These are phyloP conservation scores for Penicillium salamii DNA, from an alignment of 495 filamentous ascomycete genomes.

Conservation along the genomic window DNA sequence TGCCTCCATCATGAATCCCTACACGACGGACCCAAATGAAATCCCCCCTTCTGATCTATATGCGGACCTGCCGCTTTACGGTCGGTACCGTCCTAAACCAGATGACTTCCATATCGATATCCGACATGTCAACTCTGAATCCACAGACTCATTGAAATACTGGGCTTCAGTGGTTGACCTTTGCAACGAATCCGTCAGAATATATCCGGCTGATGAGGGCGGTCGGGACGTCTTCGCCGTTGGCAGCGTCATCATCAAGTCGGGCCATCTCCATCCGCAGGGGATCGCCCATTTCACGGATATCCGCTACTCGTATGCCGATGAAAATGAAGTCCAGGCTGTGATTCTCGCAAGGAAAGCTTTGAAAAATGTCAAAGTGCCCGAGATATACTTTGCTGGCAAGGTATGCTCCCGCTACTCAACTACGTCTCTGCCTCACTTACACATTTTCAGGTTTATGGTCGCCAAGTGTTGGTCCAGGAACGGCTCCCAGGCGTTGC, in stretches of 20 bases:
- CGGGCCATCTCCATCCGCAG: slow-evolving; percentile 33
- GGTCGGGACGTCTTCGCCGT: slow-evolving; percentile 45
- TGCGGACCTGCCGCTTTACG: slow-evolving; percentile 35
- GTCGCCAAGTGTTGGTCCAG: slow-evolving; percentile 38
- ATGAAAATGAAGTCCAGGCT: slow-evolving; percentile 41
- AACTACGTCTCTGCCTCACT: slow-evolving; percentile 14
- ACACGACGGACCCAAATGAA: slow-evolving; percentile 30
- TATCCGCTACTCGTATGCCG: slow-evolving; percentile 37
- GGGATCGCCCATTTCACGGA: slow-evolving; percentile 3
- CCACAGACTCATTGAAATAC: slow-evolving; percentile 31
- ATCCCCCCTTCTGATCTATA: slow-evolving; percentile 34
- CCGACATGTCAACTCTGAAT: slow-evolving; percentile 30
- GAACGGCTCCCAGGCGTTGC: slow-evolving; percentile 42
- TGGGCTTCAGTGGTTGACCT: slow-evolving; percentile 34
- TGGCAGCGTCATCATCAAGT: slow-evolving; percentile 47
- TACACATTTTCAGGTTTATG: slow-evolving; percentile 42
- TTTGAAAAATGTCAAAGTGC: slow-evolving; percentile 33
- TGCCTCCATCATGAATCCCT: too few species aligned
- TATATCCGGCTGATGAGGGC: slow-evolving; percentile 34
- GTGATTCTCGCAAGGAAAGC: slow-evolving; percentile 28
- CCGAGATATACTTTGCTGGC: slow-evolving; percentile 38
- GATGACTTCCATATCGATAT: slow-evolving; percentile 32
- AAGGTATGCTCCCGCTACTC: slow-evolving; percentile 29
- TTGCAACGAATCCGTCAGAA: slow-evolving; percentile 28
- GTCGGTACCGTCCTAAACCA: slow-evolving; percentile 30